Conservation (phyloP, 2,329 filamentous ascomycete genomes). For the Phialocephala sp. region DNA sequence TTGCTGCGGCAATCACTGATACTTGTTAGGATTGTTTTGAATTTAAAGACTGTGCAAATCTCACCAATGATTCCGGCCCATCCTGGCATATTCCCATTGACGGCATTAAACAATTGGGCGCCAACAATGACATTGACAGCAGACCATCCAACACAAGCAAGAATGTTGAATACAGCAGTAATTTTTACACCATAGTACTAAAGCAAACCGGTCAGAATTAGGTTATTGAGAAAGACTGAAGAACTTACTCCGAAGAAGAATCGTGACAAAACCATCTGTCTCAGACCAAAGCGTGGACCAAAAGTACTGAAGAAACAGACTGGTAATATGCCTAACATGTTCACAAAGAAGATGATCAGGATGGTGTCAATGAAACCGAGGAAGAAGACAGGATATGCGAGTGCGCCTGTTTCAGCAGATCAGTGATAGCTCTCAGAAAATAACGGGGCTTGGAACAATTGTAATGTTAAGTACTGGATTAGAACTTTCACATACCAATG, state of each 20-base stretch:
- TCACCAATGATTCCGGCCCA: slow-evolving; percentile 69
- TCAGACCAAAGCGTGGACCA: slow-evolving; percentile 74
- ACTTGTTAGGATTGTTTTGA: neutral
- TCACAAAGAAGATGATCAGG: slow-evolving; percentile 76
- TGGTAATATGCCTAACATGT: slow-evolving; percentile 72
- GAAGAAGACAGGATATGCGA: slow-evolving; percentile 69
- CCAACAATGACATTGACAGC: slow-evolving; percentile 81
- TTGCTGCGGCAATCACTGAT: slow-evolving; percentile 68
- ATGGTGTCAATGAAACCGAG: slow-evolving; percentile 77
- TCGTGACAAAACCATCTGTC: slow-evolving; percentile 80
- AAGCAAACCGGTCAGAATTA: slow-evolving; percentile 11
- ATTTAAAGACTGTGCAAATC: neutral
- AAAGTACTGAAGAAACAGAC: slow-evolving; percentile 81
- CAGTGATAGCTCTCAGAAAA: neutral
- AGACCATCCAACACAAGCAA: slow-evolving; percentile 77
- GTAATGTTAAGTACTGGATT: neutral
- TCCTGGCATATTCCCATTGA: slow-evolving; percentile 72
- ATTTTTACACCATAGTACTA: slow-evolving; percentile 36
- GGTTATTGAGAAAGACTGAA: neutral
- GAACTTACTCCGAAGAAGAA: slow-evolving; percentile 76
- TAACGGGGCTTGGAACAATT: slow-evolving; percentile 70
- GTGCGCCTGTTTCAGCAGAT: slow-evolving; percentile 55
- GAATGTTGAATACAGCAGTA: slow-evolving; percentile 73
- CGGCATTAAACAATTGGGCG: slow-evolving; percentile 76
- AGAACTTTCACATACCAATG: neutral